These are phyloP conservation scores for Pleurotus pulmonarius DNA, from an alignment of 768 basidiomycete species.

Conservation along the genomic window DNA sequence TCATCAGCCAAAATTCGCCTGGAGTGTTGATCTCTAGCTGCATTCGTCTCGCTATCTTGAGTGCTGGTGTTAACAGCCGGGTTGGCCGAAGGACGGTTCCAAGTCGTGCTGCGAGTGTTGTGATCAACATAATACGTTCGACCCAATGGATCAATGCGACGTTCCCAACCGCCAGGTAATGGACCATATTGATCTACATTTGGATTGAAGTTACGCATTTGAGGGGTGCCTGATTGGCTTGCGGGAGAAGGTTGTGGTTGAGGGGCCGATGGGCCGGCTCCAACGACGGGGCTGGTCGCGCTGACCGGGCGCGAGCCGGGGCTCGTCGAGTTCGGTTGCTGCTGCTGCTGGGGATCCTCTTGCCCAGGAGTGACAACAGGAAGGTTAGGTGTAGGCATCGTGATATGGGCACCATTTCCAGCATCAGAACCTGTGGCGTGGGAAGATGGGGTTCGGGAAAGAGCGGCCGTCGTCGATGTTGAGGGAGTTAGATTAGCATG, in stretches of 20 bases:
- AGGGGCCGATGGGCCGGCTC: constrained; percentile 16
- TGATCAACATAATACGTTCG: constrained; percentile 99
- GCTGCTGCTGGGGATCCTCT: constrained; percentile 20
- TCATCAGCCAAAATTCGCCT: constrained; percentile 83
- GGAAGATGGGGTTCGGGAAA: constrained; percentile 67
- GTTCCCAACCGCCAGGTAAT: constrained; percentile 91
- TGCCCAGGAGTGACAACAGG: constrained; percentile 19
- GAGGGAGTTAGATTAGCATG: constrained; percentile 37
- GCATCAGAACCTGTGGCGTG: constrained; percentile 53
- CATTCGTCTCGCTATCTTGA: constrained; percentile 78
- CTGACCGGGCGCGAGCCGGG: constrained; percentile 23
- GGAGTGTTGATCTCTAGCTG: constrained; percentile 82
- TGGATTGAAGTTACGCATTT: constrained; percentile 87
- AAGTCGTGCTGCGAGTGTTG: constrained; percentile 95
- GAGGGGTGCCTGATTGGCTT: constrained; percentile 42
- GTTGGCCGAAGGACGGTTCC: constrained; percentile 87
- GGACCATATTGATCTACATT: constrained; percentile 92
- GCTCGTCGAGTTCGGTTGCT: constrained; percentile 16
- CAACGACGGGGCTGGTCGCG: constrained; percentile 9
- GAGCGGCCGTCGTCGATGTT: constrained; percentile 29
- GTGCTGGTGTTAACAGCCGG: constrained; percentile 67
- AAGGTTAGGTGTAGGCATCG: constrained; percentile 18
- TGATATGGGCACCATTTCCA: constrained; percentile 19
- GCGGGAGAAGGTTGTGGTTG: constrained; percentile 29
- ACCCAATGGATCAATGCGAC: constrained; percentile 93